phyloP scores from a whole-genome alignment of 768 basidiomycete genomes.

The Omphalotus guepiniiformis region DNA sequence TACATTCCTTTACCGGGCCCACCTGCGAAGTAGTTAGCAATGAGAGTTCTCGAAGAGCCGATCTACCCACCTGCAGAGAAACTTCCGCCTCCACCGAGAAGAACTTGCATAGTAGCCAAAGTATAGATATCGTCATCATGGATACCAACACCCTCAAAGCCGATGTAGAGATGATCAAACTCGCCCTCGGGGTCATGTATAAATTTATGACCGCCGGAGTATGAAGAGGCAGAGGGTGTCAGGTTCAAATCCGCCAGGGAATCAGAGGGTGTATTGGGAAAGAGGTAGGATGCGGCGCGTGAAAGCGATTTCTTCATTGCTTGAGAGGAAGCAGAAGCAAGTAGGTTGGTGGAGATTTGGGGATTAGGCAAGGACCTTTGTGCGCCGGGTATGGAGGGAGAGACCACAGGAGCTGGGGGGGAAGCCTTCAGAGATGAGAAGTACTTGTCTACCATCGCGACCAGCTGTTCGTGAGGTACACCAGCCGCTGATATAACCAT shows the following conservation, averaged over 20 bases:
- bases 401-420: slow-evolving; percentile 19
- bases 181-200: slow-evolving; percentile 58
- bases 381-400: slow-evolving; percentile 20
- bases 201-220: slow-evolving; percentile 82
- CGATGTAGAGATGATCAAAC: slow-evolving; percentile 91
- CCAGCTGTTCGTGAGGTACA: slow-evolving; percentile 84
- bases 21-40: slow-evolving; percentile 36
- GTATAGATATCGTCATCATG: slow-evolving; percentile 91
- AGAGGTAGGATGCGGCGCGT: slow-evolving; percentile 75
- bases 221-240: slow-evolving; percentile 45
- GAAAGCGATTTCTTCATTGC: slow-evolving; percentile 64
- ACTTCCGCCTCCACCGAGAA: slow-evolving; percentile 92
- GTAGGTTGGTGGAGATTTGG: slow-evolving; percentile 51
- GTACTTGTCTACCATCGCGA: slow-evolving; percentile 78
- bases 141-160: slow-evolving; percentile 87
- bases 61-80: slow-evolving; percentile 77
- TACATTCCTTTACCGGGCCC: slow-evolving; percentile 99
- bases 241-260: slow-evolving; percentile 14
- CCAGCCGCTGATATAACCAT: slow-evolving; percentile 96
- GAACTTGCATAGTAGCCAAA: slow-evolving; percentile 89
- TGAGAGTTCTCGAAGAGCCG: neutral
- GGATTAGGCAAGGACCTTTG: slow-evolving; percentile 20
- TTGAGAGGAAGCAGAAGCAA: slow-evolving; percentile 45
- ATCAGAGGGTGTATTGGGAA: slow-evolving; percentile 35
- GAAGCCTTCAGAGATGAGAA: slow-evolving; percentile 65